Percentiles rank a stretch among this genome's conserved stretches.
These are phyloP conservation scores for Dothidotthia symphoricarpi DNA, from an alignment of 2,329 filamentous ascomycete species.

Conservation along the genomic window DNA sequence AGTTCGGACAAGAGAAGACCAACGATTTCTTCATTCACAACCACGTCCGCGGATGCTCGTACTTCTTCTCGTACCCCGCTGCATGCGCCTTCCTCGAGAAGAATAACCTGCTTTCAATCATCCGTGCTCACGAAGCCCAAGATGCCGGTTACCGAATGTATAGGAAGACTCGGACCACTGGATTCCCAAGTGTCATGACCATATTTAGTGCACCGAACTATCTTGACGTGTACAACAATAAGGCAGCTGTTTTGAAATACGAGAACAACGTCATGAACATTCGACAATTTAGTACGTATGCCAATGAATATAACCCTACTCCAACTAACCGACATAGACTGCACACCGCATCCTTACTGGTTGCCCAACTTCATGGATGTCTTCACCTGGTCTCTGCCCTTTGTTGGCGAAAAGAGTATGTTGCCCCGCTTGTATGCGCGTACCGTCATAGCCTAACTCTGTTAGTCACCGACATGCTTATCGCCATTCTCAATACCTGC, in stretches of 20 bases:
- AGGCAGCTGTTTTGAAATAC: conserved; percentile 97
- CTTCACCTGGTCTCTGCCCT: conserved; percentile 99
- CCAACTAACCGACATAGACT: conserved; percentile 54
- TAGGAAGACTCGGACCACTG: conserved; percentile 94
- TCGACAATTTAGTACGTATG: conserved; percentile 73
- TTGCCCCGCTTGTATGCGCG: neutral
- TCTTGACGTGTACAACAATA: conserved; percentile 99
- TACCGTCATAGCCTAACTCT: conserved; percentile 16
- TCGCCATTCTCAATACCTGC: conserved; percentile 95
- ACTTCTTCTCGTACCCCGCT: conserved; percentile 98
- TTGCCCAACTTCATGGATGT: conserved; percentile 99
- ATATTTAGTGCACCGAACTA: conserved; percentile 99
- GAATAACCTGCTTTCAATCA: conserved; percentile 96
- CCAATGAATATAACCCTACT: neutral
- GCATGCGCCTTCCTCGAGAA: conserved; percentile 98
- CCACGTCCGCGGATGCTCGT: conserved; percentile 96
- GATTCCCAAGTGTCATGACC: conserved; percentile 99
- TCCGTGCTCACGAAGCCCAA: conserved; percentile 96
- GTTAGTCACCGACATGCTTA: conserved; percentile 89
- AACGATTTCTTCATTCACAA: conserved; percentile 98
- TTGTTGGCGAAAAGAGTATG: conserved; percentile 85
- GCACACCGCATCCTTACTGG: conserved; percentile 98
- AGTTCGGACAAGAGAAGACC: conserved; percentile 98
- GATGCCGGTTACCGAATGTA: conserved; percentile 99
- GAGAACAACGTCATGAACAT: conserved; percentile 99